Evolutionary conservation across 257 asterid species (phyloP).

Genomic region (Fraxinus americana): DNA sequence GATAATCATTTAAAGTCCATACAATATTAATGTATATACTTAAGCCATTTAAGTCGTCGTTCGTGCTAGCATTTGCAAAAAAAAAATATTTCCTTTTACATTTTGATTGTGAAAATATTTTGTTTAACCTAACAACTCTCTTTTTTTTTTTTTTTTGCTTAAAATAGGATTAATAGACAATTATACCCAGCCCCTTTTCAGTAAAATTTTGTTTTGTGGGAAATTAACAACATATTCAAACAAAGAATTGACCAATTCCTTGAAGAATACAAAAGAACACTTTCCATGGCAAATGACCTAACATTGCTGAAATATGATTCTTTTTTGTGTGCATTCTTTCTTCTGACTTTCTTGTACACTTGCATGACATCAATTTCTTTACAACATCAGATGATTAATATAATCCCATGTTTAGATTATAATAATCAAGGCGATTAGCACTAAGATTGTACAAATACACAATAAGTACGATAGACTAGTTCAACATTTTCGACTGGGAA

Average conservation of each 20-base stretch:
- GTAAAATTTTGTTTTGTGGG: neutral
- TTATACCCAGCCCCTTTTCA: neutral
- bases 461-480: neutral
- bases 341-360: slow-evolving; percentile 43
- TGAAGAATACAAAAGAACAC: slow-evolving; percentile 27
- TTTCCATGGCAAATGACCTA: slow-evolving; percentile 33
- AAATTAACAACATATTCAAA: neutral
- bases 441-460: slow-evolving; percentile 7
- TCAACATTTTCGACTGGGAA: slow-evolving; percentile 22
- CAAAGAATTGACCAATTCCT: slow-evolving; percentile 22
- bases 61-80: neutral
- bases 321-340: slow-evolving; percentile 36
- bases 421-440: neutral
- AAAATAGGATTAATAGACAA: neutral
- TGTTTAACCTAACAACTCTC: slow-evolving; percentile 47
- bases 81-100: neutral
- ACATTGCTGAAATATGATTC: slow-evolving; percentile 18
- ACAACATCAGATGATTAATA: slow-evolving; percentile 14
- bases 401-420: slow-evolving; percentile 11
- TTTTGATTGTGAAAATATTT: slow-evolving; percentile 26
- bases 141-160: neutral
- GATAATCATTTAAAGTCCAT: too few species aligned
- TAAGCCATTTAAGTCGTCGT: too few species aligned
- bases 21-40: too few species aligned
- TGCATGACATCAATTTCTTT: slow-evolving; percentile 27